phyloP scores from a whole-genome alignment of 306 rosid species.

The Vigna trinervia region DNA sequence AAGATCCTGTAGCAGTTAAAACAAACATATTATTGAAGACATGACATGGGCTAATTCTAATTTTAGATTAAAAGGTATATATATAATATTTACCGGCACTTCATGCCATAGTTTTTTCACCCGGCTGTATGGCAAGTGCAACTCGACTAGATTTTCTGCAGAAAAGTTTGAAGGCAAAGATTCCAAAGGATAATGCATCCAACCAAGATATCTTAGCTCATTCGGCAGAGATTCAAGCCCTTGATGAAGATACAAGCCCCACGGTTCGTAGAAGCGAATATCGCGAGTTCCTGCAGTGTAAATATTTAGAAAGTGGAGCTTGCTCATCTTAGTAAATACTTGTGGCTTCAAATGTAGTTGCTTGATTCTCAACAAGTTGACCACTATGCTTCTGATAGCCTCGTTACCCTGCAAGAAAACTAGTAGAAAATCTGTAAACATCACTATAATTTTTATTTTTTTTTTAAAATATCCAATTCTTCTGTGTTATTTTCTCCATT shows the following conservation, averaged over 20 bases:
- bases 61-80: neutral
- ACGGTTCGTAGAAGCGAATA: neutral
- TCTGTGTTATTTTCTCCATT: neutral
- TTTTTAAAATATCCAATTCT: neutral
- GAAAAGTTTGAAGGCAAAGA: slow-evolving; percentile 42
- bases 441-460: neutral
- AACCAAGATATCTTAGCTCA: slow-evolving; percentile 33
- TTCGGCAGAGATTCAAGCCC: slow-evolving; percentile 31
- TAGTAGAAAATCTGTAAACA: neutral
- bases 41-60: no score
- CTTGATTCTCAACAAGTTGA: neutral
- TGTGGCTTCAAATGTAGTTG: neutral
- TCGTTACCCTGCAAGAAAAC: slow-evolving; percentile 40
- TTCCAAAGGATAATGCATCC: slow-evolving; percentile 37
- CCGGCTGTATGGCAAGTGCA: slow-evolving; percentile 23
- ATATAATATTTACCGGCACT: slow-evolving; percentile 27
- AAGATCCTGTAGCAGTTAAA: slow-evolving; percentile 25
- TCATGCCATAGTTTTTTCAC: slow-evolving; percentile 44
- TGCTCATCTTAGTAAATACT: slow-evolving; percentile 37
- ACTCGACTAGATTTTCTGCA: slow-evolving; percentile 29
- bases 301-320: slow-evolving; percentile 27
- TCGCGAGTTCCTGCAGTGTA: neutral
- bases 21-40: neutral
- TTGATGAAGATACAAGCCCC: neutral
- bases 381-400: slow-evolving; percentile 33